Base-by-base conservation (phyloP, 306 rosid species). In the Vicia sativa region DNA sequence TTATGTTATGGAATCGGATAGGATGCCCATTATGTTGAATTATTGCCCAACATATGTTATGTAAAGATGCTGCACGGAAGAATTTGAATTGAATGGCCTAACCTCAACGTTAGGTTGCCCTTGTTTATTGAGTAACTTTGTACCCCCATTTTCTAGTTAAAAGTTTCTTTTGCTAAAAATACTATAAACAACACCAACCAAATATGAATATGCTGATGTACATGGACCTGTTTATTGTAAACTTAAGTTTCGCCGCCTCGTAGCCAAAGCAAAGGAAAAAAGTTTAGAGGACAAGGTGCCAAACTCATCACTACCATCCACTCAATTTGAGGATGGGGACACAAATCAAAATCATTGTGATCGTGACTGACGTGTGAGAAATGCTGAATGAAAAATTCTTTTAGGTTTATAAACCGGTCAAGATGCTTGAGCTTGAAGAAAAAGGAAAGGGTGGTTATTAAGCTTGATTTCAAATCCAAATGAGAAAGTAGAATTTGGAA, bases 1-100 rank as follows among this genome's bases (percentile, higher is more conserved):
- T 71, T 64, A 64, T 29, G 49, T 7, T 21, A 61, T 65, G 77
- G 77, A 66, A 77, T 77, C 50, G 53, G 74, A 66, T 78, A 66
- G 53, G 77, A 72, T 78, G 41, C 78, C 64, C 62, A 41, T 52
- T 53, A 25, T 4, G 61, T 21, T 77, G 63, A 65, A 65, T 77
- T 65, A 56, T 31, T 64, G 62, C 63, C 77, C 28, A 26, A 56
- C 62, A 46, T 28, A 73, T 71, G 16, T 10, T 5, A 37, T 60
- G 37, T 23, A 25, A 0, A 66, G 73, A 57, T 78, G 74, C 74
- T 72, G 62, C 55, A 54, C 3, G 9, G 62, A 77, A 78, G 62
- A 77, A 78, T 34, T 67, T 78, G 67, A 78, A 73, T 67, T 78
- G 67, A 78, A 73, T 67, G 82, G 78, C 15, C 54, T 62, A 73